phyloP scores from a whole-genome alignment of 106 monocot genomes.

The Platanthera zijinensis region DNA sequence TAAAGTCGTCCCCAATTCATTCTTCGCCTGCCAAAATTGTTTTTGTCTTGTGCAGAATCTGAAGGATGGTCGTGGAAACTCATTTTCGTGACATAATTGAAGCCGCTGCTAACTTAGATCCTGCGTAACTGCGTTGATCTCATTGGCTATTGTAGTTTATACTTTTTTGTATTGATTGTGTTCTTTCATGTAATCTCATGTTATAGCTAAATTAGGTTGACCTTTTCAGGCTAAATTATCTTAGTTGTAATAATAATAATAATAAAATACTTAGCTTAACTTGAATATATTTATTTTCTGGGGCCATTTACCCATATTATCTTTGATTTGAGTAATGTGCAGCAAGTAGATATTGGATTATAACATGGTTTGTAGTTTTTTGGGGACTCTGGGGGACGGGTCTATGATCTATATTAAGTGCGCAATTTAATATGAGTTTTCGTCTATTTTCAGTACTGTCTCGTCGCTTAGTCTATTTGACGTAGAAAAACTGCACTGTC shows the following conservation, averaged over 20 bases:
- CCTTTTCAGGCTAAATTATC: neutral
- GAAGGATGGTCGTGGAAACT: conserved; percentile 3
- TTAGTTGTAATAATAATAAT: neutral
- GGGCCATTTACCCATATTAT: no score
- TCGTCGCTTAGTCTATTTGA: no score
- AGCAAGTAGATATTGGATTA: no score
- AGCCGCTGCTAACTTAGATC: neutral
- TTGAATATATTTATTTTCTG: no score
- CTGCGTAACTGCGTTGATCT: neutral
- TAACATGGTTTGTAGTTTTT: no score
- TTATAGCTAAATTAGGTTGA: neutral
- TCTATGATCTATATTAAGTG: no score
- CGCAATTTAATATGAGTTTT: no score
- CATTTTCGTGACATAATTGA: neutral
- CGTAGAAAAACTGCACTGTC: no score
- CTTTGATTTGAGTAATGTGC: no score
- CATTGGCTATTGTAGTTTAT: neutral
- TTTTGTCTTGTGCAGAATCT: neutral
- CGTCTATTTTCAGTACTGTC: no score
- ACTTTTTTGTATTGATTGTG: neutral
- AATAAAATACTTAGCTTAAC: neutral
- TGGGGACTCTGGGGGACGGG: no score
- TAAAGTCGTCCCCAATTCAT: neutral
- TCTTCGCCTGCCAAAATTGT: neutral
- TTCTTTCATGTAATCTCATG: no score